Base-by-base conservation (phyloP, 257 asterid genomes). In the Salvia miltiorrhiza region DNA sequence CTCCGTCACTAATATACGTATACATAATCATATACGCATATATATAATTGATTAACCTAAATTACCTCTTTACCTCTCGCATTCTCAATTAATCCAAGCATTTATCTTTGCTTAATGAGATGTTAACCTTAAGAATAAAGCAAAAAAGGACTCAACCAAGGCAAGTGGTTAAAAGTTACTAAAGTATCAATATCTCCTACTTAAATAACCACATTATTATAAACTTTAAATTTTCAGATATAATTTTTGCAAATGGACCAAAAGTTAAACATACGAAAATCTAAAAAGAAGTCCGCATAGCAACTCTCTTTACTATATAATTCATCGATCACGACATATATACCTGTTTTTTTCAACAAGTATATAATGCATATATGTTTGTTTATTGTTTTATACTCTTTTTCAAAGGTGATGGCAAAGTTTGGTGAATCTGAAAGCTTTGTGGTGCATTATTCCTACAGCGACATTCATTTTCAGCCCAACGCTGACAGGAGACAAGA, bases 61-160 rank as follows among this genome's bases (percentile, higher is more conserved):
- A 1, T 56, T 17, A 45, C 44, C 28, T 63, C 44, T 43, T 4
- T 30, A 7, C 55, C 14, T 14, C 69, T 40, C 67, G 20, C n/a
- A 5, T 73, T 72, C 72, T 39, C 78, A 12, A 72, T 72, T 70
- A 77, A 70, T 73, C 79, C 3, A 69, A 81, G 83, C 75, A 78
- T 75, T 71, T 83, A 47, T 67, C 79, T 80, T 87, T 87, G 82
- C 85, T 83, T 83, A 78, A 80, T 77, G 85, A 79, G 81, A 67
- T 76, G 82, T 80, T 74, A 77, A 81, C 77, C 81, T 72, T 54
- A 54, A 70, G 86, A 78, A 84, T 85, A 82, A 87, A 85, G 95
- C 73, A 37, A 77, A 76, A 79, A 63, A 77, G 76, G 76, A 30
- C 5, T 17, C 69, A 67, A 58, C 80, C 81, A 72, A 55, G 50